Conservation (phyloP, 768 basidiomycete genomes). For the Favolaschia claudopus region DNA sequence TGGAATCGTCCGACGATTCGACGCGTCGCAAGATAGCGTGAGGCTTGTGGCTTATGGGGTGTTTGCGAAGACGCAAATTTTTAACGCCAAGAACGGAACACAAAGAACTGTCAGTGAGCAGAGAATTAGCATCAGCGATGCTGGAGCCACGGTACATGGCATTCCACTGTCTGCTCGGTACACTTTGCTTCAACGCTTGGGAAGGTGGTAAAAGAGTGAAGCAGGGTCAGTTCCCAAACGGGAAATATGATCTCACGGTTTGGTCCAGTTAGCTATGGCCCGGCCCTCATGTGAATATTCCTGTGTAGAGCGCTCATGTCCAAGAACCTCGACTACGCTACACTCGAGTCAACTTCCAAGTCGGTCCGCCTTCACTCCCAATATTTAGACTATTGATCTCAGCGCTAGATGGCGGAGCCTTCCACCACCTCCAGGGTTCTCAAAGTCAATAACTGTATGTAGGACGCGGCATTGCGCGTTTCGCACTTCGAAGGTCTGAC, state of each 20-base stretch:
- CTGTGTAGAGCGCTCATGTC: too few relatives aligned
- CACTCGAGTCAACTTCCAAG: constrained; percentile 50
- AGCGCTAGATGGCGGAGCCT: constrained; percentile 66
- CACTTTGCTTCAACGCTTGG: too few relatives aligned
- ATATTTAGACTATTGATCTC: neutral
- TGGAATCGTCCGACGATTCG: constrained; percentile 52
- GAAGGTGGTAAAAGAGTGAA: too few relatives aligned
- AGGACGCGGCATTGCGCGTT: constrained; percentile 15
- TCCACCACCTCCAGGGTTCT: constrained; percentile 74
- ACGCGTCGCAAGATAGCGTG: constrained; percentile 75
- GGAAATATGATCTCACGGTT: too few relatives aligned
- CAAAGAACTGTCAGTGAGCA: constrained; percentile 42
- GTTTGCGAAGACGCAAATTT: constrained; percentile 68
- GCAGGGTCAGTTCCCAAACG: too few relatives aligned
- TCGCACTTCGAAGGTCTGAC: neutral
- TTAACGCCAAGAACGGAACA: constrained; percentile 68
- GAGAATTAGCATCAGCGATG: constrained; percentile 41
- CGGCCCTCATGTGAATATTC: too few relatives aligned
- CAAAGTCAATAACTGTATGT: constrained; percentile 52
- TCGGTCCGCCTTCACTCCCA: constrained; percentile 24
- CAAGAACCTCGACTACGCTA: constrained; percentile 45
- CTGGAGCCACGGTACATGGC: constrained; percentile 42
- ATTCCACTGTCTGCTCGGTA: constrained; percentile 17
- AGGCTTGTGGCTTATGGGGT: constrained; percentile 71
- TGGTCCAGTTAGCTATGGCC: too few relatives aligned